Evolutionary conservation across 106 monocot genomes (phyloP).

Genomic region (Dendrobium catenatum): DNA sequence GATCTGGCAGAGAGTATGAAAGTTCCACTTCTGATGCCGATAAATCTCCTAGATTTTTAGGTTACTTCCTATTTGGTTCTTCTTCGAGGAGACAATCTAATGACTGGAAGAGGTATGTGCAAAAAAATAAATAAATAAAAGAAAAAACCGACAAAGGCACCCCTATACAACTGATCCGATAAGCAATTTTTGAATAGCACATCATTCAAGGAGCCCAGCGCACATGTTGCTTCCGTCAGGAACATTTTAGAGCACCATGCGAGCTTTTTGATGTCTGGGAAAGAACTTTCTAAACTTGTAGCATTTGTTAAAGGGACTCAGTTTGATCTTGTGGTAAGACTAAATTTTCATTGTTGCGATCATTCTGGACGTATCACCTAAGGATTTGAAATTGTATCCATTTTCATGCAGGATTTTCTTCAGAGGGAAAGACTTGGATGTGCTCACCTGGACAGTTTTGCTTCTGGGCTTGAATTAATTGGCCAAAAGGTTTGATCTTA

Average conservation of each 20-base stretch:
- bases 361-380: not conserved
- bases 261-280: conserved; percentile 93
- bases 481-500: conserved; percentile 72
- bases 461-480: conserved; percentile 92
- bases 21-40: conserved; percentile 63
- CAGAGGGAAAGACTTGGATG: conserved; percentile 83
- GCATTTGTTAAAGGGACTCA: conserved; percentile 99
- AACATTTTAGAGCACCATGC: conserved; percentile 97
- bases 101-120: conserved; percentile 68
- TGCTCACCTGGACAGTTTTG: conserved; percentile 92
- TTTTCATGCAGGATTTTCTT: conserved; percentile 78
- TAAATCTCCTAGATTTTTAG: conserved; percentile 84
- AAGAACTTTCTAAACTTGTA: conserved; percentile 98
- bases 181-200: conserved; percentile 33
- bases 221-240: conserved; percentile 92
- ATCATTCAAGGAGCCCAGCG: conserved; percentile 82
- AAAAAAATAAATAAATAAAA: too few species aligned
- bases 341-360: conserved; percentile 7
- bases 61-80: conserved; percentile 81
- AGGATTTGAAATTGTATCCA: not conserved
- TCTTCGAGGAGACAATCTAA: conserved; percentile 56
- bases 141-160: too few species aligned
- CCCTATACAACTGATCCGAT: not conserved
- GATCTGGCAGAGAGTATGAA: conserved; percentile 97
- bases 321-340: conserved; percentile 93